Evolutionary conservation across 495 filamentous ascomycete genomes (phyloP).

Genomic region (Podospora anserina): DNA sequence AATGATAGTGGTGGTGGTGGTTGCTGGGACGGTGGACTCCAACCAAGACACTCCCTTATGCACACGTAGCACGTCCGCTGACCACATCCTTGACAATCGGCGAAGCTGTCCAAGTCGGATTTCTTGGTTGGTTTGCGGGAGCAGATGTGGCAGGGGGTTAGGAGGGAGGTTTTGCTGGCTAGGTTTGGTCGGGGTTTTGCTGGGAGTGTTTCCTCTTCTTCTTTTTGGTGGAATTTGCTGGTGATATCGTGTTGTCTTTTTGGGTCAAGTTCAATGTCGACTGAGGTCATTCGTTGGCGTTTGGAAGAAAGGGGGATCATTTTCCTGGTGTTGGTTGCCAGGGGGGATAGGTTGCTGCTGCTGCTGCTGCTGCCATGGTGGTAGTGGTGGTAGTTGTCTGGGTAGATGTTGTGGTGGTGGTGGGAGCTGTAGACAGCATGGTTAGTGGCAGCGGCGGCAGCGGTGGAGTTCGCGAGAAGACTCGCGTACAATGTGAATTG

Average conservation of each 20-base stretch:
- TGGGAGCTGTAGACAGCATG: slow-evolving; percentile 18
- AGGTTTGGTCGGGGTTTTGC: slow-evolving; percentile 8
- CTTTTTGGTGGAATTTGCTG: not conserved
- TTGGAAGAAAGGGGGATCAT: slow-evolving; percentile 38
- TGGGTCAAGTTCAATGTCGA: slow-evolving; percentile 4
- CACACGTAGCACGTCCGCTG: slow-evolving; percentile 48
- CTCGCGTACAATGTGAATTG: slow-evolving; percentile 36
- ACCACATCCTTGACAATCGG: slow-evolving; percentile 47
- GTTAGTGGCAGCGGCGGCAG: slow-evolving; percentile 9
- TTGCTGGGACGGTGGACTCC: slow-evolving; percentile 21
- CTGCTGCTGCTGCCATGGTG: slow-evolving; percentile 7
- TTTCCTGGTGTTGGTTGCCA: slow-evolving; percentile 26
- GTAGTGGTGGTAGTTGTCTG: slow-evolving; percentile 18
- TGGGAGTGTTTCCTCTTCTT: slow-evolving; percentile 3
- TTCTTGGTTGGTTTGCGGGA: slow-evolving; percentile 47
- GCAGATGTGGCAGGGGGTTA: slow-evolving; percentile 50
- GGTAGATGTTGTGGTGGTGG: not conserved
- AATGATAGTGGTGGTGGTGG: slow-evolving; percentile 14
- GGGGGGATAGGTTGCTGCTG: slow-evolving; percentile 8
- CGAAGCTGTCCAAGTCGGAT: slow-evolving; percentile 47
- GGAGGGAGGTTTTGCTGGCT: slow-evolving; percentile 19
- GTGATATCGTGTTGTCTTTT: slow-evolving; percentile 10
- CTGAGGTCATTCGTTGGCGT: slow-evolving; percentile 20
- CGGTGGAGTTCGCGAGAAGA: slow-evolving; percentile 9
- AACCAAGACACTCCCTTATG: slow-evolving; percentile 46